Percentiles rank a stretch among this genome's conserved stretches.
Conservation (phyloP, 768 basidiomycete species). For the Cystobasidium ongulense region DNA sequence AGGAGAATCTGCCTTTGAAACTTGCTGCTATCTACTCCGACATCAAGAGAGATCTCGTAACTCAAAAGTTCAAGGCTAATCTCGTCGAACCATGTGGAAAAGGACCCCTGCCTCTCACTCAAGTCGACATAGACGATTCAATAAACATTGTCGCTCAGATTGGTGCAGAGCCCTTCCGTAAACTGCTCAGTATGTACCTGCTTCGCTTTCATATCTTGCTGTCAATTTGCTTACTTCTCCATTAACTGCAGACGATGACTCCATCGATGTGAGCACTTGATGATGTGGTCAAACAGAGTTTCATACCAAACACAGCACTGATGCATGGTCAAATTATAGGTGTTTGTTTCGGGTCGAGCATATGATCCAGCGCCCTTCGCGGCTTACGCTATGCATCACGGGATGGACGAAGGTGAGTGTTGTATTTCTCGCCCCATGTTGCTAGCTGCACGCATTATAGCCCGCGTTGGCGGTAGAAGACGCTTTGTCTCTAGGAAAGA, state of each 20-base stretch:
- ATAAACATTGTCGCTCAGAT: slow-evolving; percentile 20
- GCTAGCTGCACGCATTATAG: too few relatives aligned
- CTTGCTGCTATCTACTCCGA: slow-evolving; percentile 11
- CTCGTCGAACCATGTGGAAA: neutral
- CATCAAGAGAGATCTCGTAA: neutral
- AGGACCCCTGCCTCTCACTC: slow-evolving; percentile 4
- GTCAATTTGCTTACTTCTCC: neutral
- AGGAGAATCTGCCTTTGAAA: neutral
- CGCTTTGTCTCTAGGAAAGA: too few relatives aligned
- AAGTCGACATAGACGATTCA: neutral
- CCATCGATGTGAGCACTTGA: neutral
- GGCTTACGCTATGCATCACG: slow-evolving; percentile 6
- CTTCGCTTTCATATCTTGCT: neutral
- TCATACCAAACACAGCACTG: neutral
- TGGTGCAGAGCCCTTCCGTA: neutral
- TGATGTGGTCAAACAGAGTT: too few relatives aligned
- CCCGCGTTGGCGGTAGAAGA: too few relatives aligned
- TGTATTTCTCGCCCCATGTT: too few relatives aligned
- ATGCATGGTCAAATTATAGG: neutral
- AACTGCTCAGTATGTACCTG: neutral
- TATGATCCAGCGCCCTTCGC: slow-evolving; percentile 18
- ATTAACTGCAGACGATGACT: neutral
- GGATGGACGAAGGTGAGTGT: neutral
- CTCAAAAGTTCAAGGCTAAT: neutral
- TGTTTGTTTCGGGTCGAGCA: neutral